Conservation (phyloP, 805 yeast species). For the Sugiyamaella marilandica region DNA sequence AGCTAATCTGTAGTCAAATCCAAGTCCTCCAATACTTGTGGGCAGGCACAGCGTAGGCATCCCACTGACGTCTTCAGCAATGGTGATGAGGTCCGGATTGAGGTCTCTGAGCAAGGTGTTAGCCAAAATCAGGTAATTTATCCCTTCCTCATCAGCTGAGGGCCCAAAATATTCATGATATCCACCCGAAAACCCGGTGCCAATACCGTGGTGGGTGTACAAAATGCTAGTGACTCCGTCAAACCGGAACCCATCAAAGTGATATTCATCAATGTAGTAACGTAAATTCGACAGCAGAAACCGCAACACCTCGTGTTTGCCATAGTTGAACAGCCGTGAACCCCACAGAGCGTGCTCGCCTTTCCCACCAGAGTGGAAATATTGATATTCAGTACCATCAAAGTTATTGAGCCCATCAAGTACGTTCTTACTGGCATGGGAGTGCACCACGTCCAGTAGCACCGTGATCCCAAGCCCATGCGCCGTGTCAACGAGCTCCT, state of each 20-base stretch:
- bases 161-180: slow-evolving; percentile 84
- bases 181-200: slow-evolving; percentile 83
- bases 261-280: slow-evolving; percentile 73
- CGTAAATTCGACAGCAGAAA: slow-evolving; percentile 81
- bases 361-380: slow-evolving; percentile 86
- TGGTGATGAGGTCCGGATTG: slow-evolving; percentile 56
- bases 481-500: slow-evolving; percentile 85
- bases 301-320: slow-evolving; percentile 84
- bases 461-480: slow-evolving; percentile 85
- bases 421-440: slow-evolving; percentile 93
- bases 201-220: slow-evolving; percentile 87
- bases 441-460: slow-evolving; percentile 86
- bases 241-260: slow-evolving; percentile 92
- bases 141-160: slow-evolving; percentile 81
- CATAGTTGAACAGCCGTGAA: slow-evolving; percentile 88
- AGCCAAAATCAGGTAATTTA: slow-evolving; percentile 85
- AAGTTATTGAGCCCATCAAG: slow-evolving; percentile 89
- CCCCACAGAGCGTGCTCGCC: slow-evolving; percentile 95
- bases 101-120: slow-evolving; percentile 64
- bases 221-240: slow-evolving; percentile 97
- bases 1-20: slow-evolving; percentile 87
- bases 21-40: slow-evolving; percentile 74
- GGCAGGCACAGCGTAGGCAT: slow-evolving; percentile 92
- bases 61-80: slow-evolving; percentile 97
- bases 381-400: slow-evolving; percentile 93